Evolutionary conservation across 139 green algal species (phyloP).

Genomic region (Chlorella sp.): DNA sequence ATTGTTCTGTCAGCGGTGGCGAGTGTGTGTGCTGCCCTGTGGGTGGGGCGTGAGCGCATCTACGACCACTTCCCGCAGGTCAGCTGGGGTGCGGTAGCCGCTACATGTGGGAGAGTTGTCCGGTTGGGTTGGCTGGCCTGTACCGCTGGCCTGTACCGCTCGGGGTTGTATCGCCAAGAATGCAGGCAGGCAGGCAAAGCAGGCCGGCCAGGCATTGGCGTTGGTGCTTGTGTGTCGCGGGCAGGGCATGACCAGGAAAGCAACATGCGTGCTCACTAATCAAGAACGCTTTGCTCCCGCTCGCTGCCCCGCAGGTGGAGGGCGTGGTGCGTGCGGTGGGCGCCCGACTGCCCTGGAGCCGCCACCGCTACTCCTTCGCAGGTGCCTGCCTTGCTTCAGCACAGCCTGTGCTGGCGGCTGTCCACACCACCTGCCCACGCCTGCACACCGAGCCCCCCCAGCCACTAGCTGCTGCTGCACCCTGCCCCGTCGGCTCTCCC

Average conservation of each 20-base stretch:
- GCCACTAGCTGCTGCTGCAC: not conserved
- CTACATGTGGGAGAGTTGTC: no score
- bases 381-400: not conserved
- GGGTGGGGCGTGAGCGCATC: not conserved
- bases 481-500: no score
- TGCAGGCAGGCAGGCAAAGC: no score
- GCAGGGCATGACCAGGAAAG: no score
- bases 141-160: no score
- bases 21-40: not conserved
- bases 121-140: not conserved
- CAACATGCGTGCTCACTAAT: no score
- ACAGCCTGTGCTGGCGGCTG: not conserved
- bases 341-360: not conserved
- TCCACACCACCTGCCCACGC: not conserved
- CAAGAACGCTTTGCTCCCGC: not conserved
- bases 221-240: no score
- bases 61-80: slow-evolving; percentile 33
- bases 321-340: not conserved
- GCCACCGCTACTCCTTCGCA: not conserved
- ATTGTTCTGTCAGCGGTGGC: not conserved
- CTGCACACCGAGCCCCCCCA: not conserved
- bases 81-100: not conserved
- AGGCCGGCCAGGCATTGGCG: no score
- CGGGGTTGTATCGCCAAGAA: no score
- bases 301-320: slow-evolving; percentile 26